Percentiles rank a stretch among this genome's conserved stretches.
Conservation (phyloP, 768 basidiomycete species). For the Suillus bovinus region DNA sequence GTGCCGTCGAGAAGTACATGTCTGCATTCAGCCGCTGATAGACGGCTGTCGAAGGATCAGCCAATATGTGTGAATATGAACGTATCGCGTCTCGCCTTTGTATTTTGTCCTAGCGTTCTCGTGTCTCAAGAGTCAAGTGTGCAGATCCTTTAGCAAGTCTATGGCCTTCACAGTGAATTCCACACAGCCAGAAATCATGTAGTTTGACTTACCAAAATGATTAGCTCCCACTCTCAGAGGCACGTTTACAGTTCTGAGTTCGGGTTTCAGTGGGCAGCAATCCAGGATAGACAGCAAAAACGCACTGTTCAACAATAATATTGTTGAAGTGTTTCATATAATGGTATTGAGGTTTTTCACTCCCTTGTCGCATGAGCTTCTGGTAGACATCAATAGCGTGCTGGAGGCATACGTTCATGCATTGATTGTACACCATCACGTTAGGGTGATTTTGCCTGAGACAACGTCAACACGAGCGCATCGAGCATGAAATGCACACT, state of each 20-base stretch:
- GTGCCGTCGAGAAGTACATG: conserved; percentile 59
- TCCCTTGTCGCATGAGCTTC: conserved; percentile 35
- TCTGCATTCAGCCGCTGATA: conserved; percentile 58
- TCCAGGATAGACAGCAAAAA: conserved; percentile 10
- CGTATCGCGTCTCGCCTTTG: conserved; percentile 24
- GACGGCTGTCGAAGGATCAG: conserved; percentile 35
- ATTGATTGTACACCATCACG: conserved; percentile 63
- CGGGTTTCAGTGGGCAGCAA: background rate
- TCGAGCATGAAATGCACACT: conserved; percentile 17
- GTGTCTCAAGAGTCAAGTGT: conserved; percentile 35
- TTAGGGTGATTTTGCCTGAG: conserved; percentile 62
- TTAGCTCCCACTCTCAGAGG: conserved; percentile 52
- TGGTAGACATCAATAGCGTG: conserved; percentile 57
- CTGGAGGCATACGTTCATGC: conserved; percentile 57
- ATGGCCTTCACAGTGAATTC: background rate
- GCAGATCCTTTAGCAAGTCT: conserved; percentile 47
- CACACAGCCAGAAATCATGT: background rate
- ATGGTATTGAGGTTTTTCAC: conserved; percentile 49
- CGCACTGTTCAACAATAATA: conserved; percentile 53
- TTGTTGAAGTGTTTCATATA: conserved; percentile 48
- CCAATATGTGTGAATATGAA: background rate
- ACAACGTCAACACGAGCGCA: conserved; percentile 5
- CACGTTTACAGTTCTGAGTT: conserved; percentile 34
- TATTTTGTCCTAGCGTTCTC: conserved; percentile 26
- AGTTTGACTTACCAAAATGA: conserved; percentile 44